Evolutionary conservation across 176 grass and related monocot genomes (phyloP).

Genomic region (Oryza glaberrima): DNA sequence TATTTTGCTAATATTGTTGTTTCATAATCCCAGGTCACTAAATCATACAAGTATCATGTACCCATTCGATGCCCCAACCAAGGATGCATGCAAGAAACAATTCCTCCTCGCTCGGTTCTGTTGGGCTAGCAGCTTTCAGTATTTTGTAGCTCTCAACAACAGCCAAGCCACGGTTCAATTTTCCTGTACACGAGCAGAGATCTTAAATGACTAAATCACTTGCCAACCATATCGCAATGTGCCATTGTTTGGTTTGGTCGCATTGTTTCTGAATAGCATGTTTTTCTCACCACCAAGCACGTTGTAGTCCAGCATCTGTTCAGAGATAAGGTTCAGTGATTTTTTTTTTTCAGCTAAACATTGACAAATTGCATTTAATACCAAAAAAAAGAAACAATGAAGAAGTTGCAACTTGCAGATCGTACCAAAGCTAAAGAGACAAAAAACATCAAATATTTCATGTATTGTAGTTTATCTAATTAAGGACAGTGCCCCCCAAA

Average conservation of each 20-base stretch:
- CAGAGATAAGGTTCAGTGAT: conserved; percentile 1
- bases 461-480: neutral
- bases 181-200: conserved; percentile 46
- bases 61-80: conserved; percentile 87
- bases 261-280: neutral
- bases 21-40: neutral
- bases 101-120: conserved; percentile 57
- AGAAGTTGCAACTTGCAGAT: neutral
- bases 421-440: neutral
- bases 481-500: neutral
- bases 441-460: neutral
- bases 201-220: neutral
- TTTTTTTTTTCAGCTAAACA: neutral
- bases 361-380: neutral
- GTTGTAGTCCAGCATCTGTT: conserved; percentile 62
- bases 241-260: neutral
- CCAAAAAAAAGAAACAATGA: no score
- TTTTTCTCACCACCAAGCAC: conserved; percentile 50
- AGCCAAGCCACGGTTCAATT: conserved; percentile 63
- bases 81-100: conserved; percentile 62
- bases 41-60: conserved; percentile 32
- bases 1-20: neutral
- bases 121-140: conserved; percentile 49
- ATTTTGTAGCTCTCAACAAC: conserved; percentile 59
- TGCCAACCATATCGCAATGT: neutral